Base-by-base conservation (phyloP, 2,329 filamentous ascomycete genomes). In the Rosellinia necatrix region DNA sequence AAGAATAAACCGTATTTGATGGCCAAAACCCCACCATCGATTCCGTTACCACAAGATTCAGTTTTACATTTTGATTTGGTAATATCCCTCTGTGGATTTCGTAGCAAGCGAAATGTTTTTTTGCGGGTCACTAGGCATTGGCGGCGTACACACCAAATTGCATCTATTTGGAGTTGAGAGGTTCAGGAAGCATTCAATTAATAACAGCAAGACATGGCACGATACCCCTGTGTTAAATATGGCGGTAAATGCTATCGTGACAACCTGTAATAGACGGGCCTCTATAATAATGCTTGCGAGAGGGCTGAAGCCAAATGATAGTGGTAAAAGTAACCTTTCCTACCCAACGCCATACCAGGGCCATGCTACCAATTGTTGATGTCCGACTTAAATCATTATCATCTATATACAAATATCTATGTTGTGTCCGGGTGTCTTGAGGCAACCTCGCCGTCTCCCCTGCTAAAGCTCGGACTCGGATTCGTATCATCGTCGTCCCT, bases 401-500 rank as follows among this genome's bases (percentile, higher is more conserved):
- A 19, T 46, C 41, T 27, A 34, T 35, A 37, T 43, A 24, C 27
- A 49, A 35, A 4, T 12, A 40, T 46, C 27, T 59, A 61, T 40
- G 47, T 58, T n/a, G 7, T 21, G 30, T 42, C 43, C 13, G 3
- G 10, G 19, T 24, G 50, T 25, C n/a, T 49, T 4, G 44, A 17
- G 17, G 56, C 27, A 17, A 25, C 25, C 19, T 46, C 44, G n/a
- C 44, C 15, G 2, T 51, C 34, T 15, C 7, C 27, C 44, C 34
- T 46, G 12, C 21, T 37, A 29, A 30, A 17, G 21, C 35, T 42
- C 22, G 40, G 48, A 46, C 35, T 37, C 22, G 27, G 24, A 42
- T 62, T 48, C 5, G 24, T n/a, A 13, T 54, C 58, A 12, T 58
- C 55, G 13, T 57, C 58, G 21, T 63, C 60, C 43, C 58, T 53